These are phyloP conservation scores for Schizophyllum amplum DNA, from an alignment of 1,284 basidiomycete genomes.

Conservation along the genomic window DNA sequence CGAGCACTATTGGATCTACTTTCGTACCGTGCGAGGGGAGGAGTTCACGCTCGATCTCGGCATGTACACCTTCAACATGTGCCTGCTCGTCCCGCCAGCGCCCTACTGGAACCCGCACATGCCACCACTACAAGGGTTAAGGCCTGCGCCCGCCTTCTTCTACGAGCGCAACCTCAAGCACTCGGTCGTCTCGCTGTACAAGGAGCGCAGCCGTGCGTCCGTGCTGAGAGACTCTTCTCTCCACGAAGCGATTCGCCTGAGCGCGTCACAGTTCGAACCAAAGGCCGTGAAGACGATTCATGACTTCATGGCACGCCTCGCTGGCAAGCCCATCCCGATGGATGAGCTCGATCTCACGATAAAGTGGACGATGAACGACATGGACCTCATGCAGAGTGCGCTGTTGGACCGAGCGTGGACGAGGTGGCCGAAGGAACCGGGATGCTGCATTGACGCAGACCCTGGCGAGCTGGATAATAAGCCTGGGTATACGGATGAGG, in stretches of 20 bases:
- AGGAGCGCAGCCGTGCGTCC: conserved; percentile 23
- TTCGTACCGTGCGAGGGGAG: conserved; percentile 32
- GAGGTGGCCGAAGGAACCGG: conserved; percentile 18
- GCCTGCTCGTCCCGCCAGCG: conserved; percentile 16
- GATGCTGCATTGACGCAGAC: conserved; percentile 19
- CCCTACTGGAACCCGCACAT: conserved; percentile 17
- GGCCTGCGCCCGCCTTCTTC: conserved; percentile 26
- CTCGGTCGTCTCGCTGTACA: conserved; percentile 16
- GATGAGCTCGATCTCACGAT: conserved; percentile 18
- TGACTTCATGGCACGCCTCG: conserved; percentile 20
- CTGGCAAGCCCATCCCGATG: conserved; percentile 14
- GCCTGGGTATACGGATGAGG: conserved; percentile 11
- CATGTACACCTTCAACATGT: conserved; percentile 34
- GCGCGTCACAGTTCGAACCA: not conserved
- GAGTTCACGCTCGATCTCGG: conserved; percentile 29
- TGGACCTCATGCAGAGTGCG: conserved; percentile 10
- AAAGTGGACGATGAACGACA: conserved; percentile 12
- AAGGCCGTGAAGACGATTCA: conserved; percentile 10
- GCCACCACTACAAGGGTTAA: conserved; percentile 2
- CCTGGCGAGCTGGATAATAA: conserved; percentile 18
- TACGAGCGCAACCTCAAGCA: conserved; percentile 17
- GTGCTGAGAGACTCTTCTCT: conserved; percentile 25
- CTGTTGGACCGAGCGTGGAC: conserved; percentile 17
- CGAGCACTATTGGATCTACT: conserved; percentile 40
- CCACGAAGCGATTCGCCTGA: conserved; percentile 14